phyloP scores from a whole-genome alignment of 2,329 filamentous ascomycete species.

The Thielaviopsis musarum region DNA sequence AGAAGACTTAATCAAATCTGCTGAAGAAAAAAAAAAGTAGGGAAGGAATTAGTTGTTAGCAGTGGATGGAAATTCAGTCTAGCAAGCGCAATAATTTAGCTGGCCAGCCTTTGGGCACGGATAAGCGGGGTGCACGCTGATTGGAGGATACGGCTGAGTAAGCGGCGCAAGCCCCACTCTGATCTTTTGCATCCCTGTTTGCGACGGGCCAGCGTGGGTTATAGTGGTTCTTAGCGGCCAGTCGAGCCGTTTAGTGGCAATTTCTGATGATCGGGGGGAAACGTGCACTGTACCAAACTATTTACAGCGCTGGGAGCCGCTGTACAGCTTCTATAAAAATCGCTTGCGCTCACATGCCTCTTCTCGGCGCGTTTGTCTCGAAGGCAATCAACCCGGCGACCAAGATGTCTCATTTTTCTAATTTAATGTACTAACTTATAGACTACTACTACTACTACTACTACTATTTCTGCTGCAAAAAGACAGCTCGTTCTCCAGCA shows the following conservation, averaged over 20 bases:
- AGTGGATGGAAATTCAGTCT: not conserved
- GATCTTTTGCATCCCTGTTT: not conserved
- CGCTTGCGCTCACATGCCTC: no score
- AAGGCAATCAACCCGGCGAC: no score
- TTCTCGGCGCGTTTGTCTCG: no score
- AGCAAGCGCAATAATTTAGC: constrained; percentile 1
- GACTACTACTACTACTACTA: not conserved
- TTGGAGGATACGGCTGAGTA: constrained; percentile 7
- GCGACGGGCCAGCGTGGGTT: not conserved
- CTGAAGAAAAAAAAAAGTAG: not conserved
- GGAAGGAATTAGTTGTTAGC: not conserved
- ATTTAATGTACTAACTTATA: not conserved
- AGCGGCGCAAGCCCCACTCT: constrained; percentile 5
- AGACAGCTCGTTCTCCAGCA: constrained; percentile 4
- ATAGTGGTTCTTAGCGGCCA: not conserved
- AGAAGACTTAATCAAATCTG: not conserved
- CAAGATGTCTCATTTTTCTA: no score
- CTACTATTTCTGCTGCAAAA: not conserved
- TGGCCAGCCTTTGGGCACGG: constrained; percentile 7
- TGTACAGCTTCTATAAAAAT: no score
- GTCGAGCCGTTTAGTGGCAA: not conserved
- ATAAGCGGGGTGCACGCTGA: not conserved
- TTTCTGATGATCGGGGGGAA: no score
- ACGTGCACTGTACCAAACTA: no score
- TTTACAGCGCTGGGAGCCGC: no score